These are phyloP conservation scores for Boletus huronensis DNA, from an alignment of 768 basidiomycete species.

Conservation along the genomic window DNA sequence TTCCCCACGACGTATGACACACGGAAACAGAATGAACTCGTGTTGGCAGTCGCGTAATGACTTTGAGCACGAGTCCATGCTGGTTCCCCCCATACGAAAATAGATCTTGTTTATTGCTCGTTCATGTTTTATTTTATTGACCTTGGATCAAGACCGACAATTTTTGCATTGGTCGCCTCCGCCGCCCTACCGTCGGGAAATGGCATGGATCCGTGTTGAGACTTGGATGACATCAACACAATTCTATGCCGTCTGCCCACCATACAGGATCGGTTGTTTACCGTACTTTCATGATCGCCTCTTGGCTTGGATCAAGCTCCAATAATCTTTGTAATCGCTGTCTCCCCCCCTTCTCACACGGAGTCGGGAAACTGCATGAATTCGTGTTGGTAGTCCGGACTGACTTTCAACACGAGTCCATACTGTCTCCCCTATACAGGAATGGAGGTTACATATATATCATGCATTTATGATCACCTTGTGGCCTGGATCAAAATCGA, in stretches of 20 bases:
- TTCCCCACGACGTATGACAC: not conserved
- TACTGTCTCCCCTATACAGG: not conserved
- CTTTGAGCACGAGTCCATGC: not conserved
- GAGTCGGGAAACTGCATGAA: not conserved
- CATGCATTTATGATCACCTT: not conserved
- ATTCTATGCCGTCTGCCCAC: not conserved
- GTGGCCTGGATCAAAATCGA: not conserved
- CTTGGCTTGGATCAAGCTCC: too few species aligned
- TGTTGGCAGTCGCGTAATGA: not conserved
- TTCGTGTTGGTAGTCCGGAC: not conserved
- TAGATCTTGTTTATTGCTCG: not conserved
- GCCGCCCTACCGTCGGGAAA: too few species aligned
- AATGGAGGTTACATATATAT: not conserved
- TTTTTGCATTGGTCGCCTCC: not conserved
- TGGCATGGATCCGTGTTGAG: not conserved
- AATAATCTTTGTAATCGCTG: too few species aligned
- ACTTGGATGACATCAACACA: not conserved
- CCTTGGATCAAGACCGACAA: not conserved
- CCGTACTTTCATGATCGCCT: too few species aligned
- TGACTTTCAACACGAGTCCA: not conserved
- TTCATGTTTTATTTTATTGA: not conserved
- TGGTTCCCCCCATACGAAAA: not conserved
- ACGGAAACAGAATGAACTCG: not conserved
- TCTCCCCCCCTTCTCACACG: too few species aligned
- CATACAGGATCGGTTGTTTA: too few species aligned